Conservation (phyloP, 768 basidiomycete species). For the Tylopilus sp. region DNA sequence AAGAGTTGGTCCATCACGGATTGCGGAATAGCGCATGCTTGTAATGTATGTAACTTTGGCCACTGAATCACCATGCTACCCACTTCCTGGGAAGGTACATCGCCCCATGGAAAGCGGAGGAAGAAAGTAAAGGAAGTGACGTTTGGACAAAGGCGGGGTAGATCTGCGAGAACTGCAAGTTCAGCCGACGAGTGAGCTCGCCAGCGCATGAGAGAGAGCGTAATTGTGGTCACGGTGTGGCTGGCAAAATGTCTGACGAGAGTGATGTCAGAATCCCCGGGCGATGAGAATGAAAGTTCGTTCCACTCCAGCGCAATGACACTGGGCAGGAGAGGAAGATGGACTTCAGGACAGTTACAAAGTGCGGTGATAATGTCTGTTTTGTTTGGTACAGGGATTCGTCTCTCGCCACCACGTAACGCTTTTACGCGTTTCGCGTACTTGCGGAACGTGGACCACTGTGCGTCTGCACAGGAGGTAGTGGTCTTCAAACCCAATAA, state of each 20-base stretch:
- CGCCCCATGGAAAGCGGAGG: constrained; percentile 7
- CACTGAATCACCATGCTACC: constrained; percentile 12
- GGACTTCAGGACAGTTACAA: constrained; percentile 5
- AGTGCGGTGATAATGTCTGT: constrained; percentile 9
- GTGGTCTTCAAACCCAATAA: neutral
- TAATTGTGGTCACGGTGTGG: constrained; percentile 10
- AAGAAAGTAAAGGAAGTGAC: constrained; percentile 16
- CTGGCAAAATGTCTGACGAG: constrained; percentile 13
- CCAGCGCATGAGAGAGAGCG: constrained; percentile 15
- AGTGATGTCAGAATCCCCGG: constrained; percentile 8
- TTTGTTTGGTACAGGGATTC: neutral
- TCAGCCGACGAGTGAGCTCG: constrained; percentile 9
- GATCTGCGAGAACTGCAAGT: constrained; percentile 10
- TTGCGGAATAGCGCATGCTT: constrained; percentile 10
- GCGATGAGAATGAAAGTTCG: constrained; percentile 1
- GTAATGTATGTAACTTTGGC: constrained; percentile 5
- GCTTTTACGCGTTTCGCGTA: constrained; percentile 24
- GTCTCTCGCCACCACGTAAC: constrained; percentile 2
- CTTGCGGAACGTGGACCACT: constrained; percentile 17
- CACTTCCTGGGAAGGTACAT: constrained; percentile 7
- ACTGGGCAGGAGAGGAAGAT: constrained; percentile 23
- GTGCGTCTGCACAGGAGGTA: neutral
- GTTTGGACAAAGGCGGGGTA: constrained; percentile 18
- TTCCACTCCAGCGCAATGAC: constrained; percentile 15
- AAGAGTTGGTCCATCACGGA: constrained; percentile 13